These are phyloP conservation scores for Hypoxylon fuscum DNA, from an alignment of 495 filamentous ascomycete genomes.

Conservation along the genomic window DNA sequence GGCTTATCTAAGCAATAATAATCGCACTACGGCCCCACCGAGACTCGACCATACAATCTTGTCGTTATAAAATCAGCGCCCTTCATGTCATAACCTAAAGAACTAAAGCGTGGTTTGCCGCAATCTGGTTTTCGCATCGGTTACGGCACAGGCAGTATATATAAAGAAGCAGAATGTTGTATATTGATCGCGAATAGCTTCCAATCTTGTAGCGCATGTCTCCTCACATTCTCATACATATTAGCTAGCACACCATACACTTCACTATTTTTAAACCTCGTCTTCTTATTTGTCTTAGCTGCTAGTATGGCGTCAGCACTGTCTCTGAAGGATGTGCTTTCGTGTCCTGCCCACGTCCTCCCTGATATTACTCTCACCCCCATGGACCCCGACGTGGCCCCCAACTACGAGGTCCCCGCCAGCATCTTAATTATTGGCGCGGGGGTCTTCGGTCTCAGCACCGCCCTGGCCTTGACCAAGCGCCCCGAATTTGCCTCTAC, in stretches of 20 bases:
- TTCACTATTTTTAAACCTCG: neutral
- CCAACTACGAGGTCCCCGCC: conserved; percentile 40
- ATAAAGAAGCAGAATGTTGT: neutral
- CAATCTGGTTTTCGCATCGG: neutral
- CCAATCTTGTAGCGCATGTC: neutral
- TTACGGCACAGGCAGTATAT: neutral
- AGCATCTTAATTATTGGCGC: conserved; percentile 80
- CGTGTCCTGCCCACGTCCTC: conserved; percentile 14
- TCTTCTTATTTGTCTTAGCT: neutral
- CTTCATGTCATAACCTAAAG: neutral
- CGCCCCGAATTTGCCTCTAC: conserved; percentile 63
- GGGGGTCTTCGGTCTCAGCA: conserved; percentile 80
- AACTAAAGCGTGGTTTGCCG: neutral
- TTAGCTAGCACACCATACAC: conserved; percentile 1
- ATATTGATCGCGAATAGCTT: neutral
- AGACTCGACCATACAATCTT: no score
- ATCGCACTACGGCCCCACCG: no score
- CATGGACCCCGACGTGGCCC: conserved; percentile 2
- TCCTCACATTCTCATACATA: conserved; percentile 4
- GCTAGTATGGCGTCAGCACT: neutral
- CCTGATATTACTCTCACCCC: conserved; percentile 1
- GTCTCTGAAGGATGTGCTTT: neutral
- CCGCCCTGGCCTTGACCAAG: conserved; percentile 67
- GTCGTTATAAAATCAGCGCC: conserved; percentile 10
- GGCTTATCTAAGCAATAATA: no score